Evolutionary conservation across 2,329 filamentous ascomycete genomes (phyloP).

Genomic region (Akanthomyces lecanii): DNA sequence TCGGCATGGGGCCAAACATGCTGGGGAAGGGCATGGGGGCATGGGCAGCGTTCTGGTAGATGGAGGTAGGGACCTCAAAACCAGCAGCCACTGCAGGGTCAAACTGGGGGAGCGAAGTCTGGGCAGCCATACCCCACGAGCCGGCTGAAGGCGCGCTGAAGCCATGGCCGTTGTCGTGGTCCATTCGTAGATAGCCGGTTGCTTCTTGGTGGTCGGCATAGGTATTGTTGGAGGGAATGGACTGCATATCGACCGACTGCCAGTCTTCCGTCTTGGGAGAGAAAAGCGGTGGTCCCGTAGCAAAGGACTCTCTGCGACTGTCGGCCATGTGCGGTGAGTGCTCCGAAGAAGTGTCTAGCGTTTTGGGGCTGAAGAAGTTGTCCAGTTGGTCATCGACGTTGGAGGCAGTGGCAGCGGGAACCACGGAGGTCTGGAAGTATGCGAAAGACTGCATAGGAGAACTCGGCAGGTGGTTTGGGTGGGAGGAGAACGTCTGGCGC

Average conservation of each 20-base stretch:
- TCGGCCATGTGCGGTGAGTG: constrained; percentile 60
- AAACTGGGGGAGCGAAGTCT: constrained; percentile 69
- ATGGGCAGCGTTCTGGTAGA: constrained; percentile 53
- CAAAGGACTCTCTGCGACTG: constrained; percentile 62
- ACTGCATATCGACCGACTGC: constrained; percentile 62
- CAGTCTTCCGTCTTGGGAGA: constrained; percentile 62
- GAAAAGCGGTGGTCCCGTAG: constrained; percentile 52
- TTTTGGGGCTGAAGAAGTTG: constrained; percentile 10
- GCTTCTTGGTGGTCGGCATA: constrained; percentile 55
- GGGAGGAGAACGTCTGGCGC: not conserved
- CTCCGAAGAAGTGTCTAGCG: constrained; percentile 56
- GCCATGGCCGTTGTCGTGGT: constrained; percentile 42
- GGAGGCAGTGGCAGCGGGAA: constrained; percentile 2
- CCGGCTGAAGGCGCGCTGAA: constrained; percentile 33
- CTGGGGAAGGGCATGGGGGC: constrained; percentile 51
- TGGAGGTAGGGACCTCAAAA: constrained; percentile 49
- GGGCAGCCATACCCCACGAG: constrained; percentile 60
- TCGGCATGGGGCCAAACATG: constrained; percentile 50
- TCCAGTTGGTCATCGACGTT: constrained; percentile 11
- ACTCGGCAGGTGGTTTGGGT: not conserved
- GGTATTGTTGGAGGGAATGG: constrained; percentile 59
- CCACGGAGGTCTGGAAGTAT: not conserved
- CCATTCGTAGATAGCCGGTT: constrained; percentile 65
- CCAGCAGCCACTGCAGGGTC: constrained; percentile 55
- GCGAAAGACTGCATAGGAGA: constrained; percentile 12